Conservation (phyloP, 2,329 filamentous ascomycete genomes). For the Trichophyton rubrum region DNA sequence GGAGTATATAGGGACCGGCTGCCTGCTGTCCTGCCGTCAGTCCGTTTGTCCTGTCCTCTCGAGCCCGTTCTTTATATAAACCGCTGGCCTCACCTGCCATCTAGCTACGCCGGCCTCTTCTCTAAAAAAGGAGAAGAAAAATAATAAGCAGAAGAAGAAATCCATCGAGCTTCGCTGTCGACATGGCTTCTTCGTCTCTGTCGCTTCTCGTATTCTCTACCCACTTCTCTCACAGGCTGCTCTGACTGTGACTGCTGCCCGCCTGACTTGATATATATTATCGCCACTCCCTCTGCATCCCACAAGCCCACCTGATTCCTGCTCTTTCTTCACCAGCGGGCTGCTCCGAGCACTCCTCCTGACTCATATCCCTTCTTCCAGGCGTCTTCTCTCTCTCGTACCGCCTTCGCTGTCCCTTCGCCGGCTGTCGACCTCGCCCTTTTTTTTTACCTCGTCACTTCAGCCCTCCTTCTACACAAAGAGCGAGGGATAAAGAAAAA, state of each 20-base stretch:
- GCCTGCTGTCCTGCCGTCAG: not conserved
- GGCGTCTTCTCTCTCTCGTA: too few species aligned
- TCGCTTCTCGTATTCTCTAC: not conserved
- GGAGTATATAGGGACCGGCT: not conserved
- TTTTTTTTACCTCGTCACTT: not conserved
- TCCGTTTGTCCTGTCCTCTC: not conserved
- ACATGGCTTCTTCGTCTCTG: conserved; percentile 1
- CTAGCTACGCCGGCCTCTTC: not conserved
- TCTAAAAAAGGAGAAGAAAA: not conserved
- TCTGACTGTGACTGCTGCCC: not conserved
- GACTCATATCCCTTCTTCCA: not conserved
- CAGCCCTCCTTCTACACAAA: not conserved
- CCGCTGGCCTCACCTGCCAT: not conserved
- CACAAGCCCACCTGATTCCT: too few species aligned
- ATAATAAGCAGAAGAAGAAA: too few species aligned
- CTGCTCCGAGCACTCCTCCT: not conserved
- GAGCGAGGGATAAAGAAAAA: too few species aligned
- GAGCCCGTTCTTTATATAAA: not conserved
- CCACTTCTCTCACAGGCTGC: not conserved
- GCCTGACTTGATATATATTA: not conserved
- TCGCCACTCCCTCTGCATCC: too few species aligned
- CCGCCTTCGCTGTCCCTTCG: not conserved
- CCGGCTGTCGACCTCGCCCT: not conserved
- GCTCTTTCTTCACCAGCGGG: too few species aligned
- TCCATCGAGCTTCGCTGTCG: not conserved